Percentiles rank a stretch among this genome's conserved stretches.
These are phyloP conservation scores for Psilocybe azurescens DNA, from an alignment of 768 basidiomycete genomes.

Conservation along the genomic window DNA sequence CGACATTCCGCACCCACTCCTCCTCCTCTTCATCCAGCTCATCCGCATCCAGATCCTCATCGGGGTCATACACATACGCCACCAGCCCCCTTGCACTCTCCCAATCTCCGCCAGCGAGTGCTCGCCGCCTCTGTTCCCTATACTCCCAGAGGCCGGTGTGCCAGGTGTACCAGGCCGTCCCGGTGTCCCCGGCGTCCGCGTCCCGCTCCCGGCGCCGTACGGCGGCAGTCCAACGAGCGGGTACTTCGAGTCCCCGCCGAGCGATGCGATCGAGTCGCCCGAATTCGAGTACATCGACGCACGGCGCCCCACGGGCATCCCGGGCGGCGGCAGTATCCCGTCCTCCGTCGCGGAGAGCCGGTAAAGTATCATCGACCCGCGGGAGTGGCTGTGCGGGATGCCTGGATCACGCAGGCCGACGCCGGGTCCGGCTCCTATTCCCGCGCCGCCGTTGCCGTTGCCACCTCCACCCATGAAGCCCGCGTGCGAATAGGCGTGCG, in stretches of 20 bases:
- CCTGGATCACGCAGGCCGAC: neutral
- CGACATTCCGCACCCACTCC: conserved; percentile 12
- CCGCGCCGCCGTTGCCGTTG: neutral
- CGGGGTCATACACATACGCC: conserved; percentile 71
- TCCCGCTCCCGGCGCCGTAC: neutral
- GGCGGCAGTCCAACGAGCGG: conserved; percentile 18
- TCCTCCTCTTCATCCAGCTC: conserved; percentile 24
- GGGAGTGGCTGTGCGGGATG: neutral
- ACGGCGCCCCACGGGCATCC: conserved; percentile 13
- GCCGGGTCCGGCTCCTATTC: neutral
- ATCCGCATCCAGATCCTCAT: conserved; percentile 25
- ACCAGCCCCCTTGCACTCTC: conserved; percentile 45
- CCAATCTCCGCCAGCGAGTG: conserved; percentile 9
- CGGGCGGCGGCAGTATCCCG: conserved; percentile 10
- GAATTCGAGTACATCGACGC: conserved; percentile 31
- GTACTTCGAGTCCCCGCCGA: conserved; percentile 38
- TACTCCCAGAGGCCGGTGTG: conserved; percentile 11
- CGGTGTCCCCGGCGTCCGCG: conserved; percentile 9
- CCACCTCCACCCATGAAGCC: neutral
- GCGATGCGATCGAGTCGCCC: conserved; percentile 32
- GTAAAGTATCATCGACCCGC: conserved; percentile 43
- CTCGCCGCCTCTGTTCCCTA: conserved; percentile 14
- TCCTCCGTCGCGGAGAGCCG: conserved; percentile 17
- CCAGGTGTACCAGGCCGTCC: conserved; percentile 10
- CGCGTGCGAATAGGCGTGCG: neutral